These are phyloP conservation scores for Malus asiatica DNA, from an alignment of 306 rosid species.

Conservation along the genomic window DNA sequence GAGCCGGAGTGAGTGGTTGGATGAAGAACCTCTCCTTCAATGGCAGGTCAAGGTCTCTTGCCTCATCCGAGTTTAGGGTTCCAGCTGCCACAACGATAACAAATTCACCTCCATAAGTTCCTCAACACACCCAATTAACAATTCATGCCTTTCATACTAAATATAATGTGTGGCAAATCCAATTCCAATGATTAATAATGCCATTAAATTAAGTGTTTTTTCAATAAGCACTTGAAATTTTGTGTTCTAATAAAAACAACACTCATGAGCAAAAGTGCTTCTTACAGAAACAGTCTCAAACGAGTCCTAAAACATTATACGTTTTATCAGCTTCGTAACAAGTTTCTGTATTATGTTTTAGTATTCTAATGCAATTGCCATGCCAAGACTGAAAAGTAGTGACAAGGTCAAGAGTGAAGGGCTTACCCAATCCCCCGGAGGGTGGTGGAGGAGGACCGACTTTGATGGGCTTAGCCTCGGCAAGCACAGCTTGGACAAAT, in stretches of 20 bases:
- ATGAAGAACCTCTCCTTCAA: conserved; percentile 73
- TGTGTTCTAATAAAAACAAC: neutral
- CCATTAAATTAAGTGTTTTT: neutral
- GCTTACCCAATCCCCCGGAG: conserved; percentile 95
- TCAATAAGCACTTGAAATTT: neutral
- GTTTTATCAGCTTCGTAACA: no score
- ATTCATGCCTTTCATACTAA: neutral
- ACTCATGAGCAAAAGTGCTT: neutral
- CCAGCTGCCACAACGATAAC: conserved; percentile 60
- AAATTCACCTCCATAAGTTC: neutral
- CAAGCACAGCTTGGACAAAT: conserved; percentile 80
- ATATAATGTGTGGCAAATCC: neutral
- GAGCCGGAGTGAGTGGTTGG: conserved; percentile 56
- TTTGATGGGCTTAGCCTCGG: conserved; percentile 80
- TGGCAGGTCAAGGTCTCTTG: conserved; percentile 77
- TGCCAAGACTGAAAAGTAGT: neutral
- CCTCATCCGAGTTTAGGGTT: conserved; percentile 72
- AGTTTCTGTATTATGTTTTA: neutral
- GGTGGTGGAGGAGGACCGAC: conserved; percentile 83
- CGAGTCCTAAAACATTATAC: no score
- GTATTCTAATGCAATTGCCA: neutral
- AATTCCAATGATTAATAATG: neutral
- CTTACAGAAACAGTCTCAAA: neutral
- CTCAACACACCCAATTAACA: neutral
- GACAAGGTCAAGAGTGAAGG: neutral